Evolutionary conservation across 2,329 filamentous ascomycete genomes (phyloP), one percentile per base, ranked within the genome.

Genomic region (Rachicladosporium sp.): DNA sequence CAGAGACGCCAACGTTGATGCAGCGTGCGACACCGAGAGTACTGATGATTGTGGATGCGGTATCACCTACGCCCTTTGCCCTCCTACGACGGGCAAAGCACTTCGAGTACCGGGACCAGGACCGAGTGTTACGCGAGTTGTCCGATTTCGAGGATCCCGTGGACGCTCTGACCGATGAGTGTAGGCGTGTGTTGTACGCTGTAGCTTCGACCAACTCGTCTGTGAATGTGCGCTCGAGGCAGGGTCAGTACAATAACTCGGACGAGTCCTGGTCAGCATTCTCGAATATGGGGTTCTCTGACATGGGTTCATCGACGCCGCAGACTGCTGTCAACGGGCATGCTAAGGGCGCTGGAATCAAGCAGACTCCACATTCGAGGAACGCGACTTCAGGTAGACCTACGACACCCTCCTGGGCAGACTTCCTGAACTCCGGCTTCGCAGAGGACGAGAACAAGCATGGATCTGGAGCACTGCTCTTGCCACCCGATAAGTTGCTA

Each of bases 251-350:
- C 4, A 40, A 48, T 23, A 42, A 42, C 8, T 75, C 76, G 29
- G 88, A 96, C 59, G 84, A 88, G 12, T 93, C 88, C 0, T 98
- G 91, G 91, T 96, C 91, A 10, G 77, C 87, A 37, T 98, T 98
- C 47, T 86, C 95, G 58, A 91, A 95, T 55, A 78, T 96, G 50
- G 91, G 91, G 1, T 98, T 96, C 55, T 77, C 82, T 3, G 84
- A 82, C 2, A 69, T 79, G 1, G 78, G 82, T 1, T 11, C 13
- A 30, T 37, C 47, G 23, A 39, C 42, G 10, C 44, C 39, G 19
- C 46, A 46, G 40, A 35, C 45, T 23, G 43, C 43, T 10, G 35
- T 45, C 19, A 51, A 48, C 15, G 53, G 51, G 45, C 11, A 51
- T 45, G 5, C 44, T 49, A n/a, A 46, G 46, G 10, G 42, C 74